Conservation (phyloP, 352 stramenopile species). For the Pythium angustatum region DNA sequence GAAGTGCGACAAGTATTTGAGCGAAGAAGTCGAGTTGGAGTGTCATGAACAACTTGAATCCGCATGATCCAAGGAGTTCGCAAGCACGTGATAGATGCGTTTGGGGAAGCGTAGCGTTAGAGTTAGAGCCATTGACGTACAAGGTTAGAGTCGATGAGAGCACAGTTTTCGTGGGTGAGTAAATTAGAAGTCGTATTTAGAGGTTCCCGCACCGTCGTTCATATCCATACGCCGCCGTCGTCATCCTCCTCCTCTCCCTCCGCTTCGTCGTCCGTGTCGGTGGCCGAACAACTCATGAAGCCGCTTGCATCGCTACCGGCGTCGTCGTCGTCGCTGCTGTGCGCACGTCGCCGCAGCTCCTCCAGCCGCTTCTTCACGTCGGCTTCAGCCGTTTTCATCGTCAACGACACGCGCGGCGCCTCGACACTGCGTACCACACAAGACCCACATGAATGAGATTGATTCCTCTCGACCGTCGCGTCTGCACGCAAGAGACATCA, state of each 20-base stretch:
- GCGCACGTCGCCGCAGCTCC: slow-evolving; percentile 24
- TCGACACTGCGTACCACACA: slow-evolving; percentile 15
- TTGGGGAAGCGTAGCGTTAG: neutral
- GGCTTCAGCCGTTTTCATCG: slow-evolving; percentile 43
- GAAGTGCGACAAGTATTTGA: neutral
- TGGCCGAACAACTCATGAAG: slow-evolving; percentile 60
- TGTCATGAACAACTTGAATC: slow-evolving; percentile 32
- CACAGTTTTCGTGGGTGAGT: slow-evolving; percentile 1
- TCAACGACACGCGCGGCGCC: slow-evolving; percentile 32
- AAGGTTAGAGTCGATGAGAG: neutral
- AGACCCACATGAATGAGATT: neutral
- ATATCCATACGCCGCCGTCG: slow-evolving; percentile 40
- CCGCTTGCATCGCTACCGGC: slow-evolving; percentile 45
- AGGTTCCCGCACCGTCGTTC: slow-evolving; percentile 29
- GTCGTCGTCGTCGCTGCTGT: slow-evolving; percentile 27
- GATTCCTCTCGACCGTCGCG: neutral
- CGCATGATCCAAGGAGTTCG: neutral
- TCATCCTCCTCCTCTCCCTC: slow-evolving; percentile 33
- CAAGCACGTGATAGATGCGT: neutral
- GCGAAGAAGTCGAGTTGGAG: slow-evolving; percentile 28
- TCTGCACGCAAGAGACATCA: no score
- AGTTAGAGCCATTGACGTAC: neutral
- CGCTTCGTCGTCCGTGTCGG: slow-evolving; percentile 32
- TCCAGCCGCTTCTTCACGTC: slow-evolving; percentile 40
- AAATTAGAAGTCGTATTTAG: slow-evolving; percentile 16